These are phyloP conservation scores for Pythium pyrilobum DNA, from an alignment of 352 stramenopile genomes.

Conservation along the genomic window DNA sequence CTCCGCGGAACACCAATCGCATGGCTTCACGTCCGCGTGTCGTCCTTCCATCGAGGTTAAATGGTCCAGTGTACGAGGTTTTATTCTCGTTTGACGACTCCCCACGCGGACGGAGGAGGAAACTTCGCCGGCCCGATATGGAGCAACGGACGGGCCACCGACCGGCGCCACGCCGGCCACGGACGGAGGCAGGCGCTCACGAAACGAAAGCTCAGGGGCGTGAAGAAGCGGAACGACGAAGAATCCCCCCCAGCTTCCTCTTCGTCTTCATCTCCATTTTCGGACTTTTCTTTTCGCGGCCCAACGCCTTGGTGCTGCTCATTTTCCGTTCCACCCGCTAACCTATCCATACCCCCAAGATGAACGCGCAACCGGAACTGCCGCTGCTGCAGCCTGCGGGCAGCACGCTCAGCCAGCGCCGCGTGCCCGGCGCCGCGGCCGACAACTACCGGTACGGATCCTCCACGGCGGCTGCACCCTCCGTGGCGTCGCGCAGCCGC, in stretches of 20 bases:
- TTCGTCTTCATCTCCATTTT: neutral
- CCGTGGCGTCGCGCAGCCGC: conserved; percentile 6
- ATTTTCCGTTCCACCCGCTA: neutral
- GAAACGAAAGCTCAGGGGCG: conserved; percentile 7
- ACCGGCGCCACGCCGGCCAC: neutral
- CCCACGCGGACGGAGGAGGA: neutral
- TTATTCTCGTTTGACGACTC: conserved; percentile 9
- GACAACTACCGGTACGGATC: conserved; percentile 4
- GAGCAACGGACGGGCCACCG: neutral
- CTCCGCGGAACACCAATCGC: conserved; percentile 19
- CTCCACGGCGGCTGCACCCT: conserved; percentile 23
- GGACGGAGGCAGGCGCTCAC: neutral
- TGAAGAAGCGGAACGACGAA: conserved; percentile 15
- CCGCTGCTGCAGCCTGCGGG: conserved; percentile 26
- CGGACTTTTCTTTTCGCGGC: neutral
- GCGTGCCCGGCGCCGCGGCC: neutral
- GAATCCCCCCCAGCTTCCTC: neutral
- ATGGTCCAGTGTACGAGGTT: neutral
- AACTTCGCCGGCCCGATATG: neutral
- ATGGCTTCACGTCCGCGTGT: neutral
- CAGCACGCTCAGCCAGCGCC: conserved; percentile 9
- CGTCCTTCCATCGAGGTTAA: conserved; percentile 1
- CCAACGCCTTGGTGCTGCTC: neutral
- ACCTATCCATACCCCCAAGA: conserved; percentile 7
- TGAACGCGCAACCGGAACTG: conserved; percentile 25